Conservation (phyloP, 192 early-diverging fungal genomes). For the Dissophora globulifera region DNA sequence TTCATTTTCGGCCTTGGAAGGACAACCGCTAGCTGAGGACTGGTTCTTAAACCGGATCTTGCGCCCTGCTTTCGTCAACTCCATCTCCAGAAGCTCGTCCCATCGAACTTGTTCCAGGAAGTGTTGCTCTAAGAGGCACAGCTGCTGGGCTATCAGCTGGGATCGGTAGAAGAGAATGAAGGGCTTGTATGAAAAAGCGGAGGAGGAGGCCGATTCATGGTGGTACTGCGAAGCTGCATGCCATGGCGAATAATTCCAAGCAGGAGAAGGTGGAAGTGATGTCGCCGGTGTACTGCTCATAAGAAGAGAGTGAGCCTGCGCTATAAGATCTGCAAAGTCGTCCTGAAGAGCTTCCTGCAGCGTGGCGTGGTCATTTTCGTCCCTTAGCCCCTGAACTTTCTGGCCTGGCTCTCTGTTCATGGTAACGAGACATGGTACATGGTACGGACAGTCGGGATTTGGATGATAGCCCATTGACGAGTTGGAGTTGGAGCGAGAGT, state of each 20-base stretch:
- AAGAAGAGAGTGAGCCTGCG: background rate
- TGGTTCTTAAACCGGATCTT: slow-evolving; percentile 11
- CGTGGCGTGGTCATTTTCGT: background rate
- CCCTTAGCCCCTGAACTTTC: background rate
- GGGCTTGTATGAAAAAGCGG: slow-evolving; percentile 32
- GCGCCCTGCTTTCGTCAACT: slow-evolving; percentile 51
- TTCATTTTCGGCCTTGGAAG: slow-evolving; percentile 13
- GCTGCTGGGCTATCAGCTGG: slow-evolving; percentile 62
- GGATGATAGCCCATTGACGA: slow-evolving; percentile 38
- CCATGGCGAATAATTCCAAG: slow-evolving; percentile 8
- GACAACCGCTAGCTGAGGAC: slow-evolving; percentile 33
- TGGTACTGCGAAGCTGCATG: background rate
- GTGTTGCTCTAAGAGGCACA: slow-evolving; percentile 63
- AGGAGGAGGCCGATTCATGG: background rate
- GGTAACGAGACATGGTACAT: slow-evolving; percentile 14
- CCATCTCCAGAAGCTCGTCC: slow-evolving; percentile 63
- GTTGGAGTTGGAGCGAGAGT: slow-evolving; percentile 41
- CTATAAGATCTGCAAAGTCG: background rate
- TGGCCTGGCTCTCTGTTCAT: background rate
- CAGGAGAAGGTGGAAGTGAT: slow-evolving; percentile 16
- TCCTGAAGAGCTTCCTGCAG: slow-evolving; percentile 10
- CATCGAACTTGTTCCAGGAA: slow-evolving; percentile 62
- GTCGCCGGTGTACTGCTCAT: no score
- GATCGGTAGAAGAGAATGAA: slow-evolving; percentile 63
- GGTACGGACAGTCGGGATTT: slow-evolving; percentile 52